Evolutionary conservation across 495 filamentous ascomycete species (phyloP), one percentile per base, ranked within the genome.

Genomic region (Tetracladium setigerum): DNA sequence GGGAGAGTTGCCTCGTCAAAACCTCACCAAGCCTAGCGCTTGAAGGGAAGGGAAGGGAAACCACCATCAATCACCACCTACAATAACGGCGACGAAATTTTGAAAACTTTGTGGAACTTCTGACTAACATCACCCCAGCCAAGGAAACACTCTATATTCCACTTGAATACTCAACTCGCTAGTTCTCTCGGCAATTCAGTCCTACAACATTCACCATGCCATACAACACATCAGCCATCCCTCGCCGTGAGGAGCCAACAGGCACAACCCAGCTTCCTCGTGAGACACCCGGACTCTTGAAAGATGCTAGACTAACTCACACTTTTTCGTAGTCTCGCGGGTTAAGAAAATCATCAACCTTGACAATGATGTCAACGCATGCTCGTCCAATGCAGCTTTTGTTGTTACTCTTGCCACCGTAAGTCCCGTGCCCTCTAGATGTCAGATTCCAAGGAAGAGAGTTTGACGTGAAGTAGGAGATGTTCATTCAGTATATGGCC

Each of bases 381-480:
- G 87, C 62, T 94, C 89, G 34, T 94, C 87, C 61, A 94, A 91
- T 51, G 91, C 89, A 47, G 87, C 89, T n/a, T 95, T 97, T 65
- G 81, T 89, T 43, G 89, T 96, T 55, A 89, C 90, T 11, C 74
- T 95, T 44, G 92, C 92, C 43, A 88, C 92, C 10, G 87, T 86
- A 70, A 52, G 74, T 54, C 22, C 18, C 32, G 24, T 55, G 42
- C 32, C 13, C 41, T 43, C 24, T 6, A 36, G 27, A 17, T 41
- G 31, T 47, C 45, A 36, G 14, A 38, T 17, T 11, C n/a, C n/a
- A 17, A 19, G 13, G 17, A 14, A 43, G 22, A 24, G 17, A 14
- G 11, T 5, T 10, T 37, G 24, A 38, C 14, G 15, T 22, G 5
- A 38, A 9, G 9, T 49, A 94, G 85, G 92, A 97, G 66, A 82